phyloP scores from a whole-genome alignment of 2,329 filamentous ascomycete species.

The Apiospora marii region DNA sequence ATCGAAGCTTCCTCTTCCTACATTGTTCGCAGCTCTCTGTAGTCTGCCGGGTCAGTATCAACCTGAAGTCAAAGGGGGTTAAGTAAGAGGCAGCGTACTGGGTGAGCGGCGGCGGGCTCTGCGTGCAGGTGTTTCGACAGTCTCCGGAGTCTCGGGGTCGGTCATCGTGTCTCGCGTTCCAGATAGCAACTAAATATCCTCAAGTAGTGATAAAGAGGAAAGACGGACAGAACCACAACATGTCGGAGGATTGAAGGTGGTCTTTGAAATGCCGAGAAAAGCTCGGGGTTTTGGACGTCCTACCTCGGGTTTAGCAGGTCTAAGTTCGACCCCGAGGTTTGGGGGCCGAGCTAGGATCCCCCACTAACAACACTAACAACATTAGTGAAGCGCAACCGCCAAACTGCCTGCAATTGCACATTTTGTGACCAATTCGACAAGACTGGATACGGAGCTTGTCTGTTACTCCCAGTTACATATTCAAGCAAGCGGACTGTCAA shows the following conservation, averaged over 20 bases:
- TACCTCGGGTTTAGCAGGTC: not conserved
- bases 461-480: too few species aligned
- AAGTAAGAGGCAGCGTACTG: not conserved
- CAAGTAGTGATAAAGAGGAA: not conserved
- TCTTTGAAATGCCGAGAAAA: not conserved
- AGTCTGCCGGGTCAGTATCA: not conserved
- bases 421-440: too few species aligned
- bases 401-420: too few species aligned
- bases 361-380: too few species aligned
- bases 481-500: too few species aligned
- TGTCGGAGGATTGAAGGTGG: not conserved
- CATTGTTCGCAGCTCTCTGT: constrained; percentile 26
- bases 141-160: not conserved
- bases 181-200: not conserved
- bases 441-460: too few species aligned
- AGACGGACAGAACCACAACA: not conserved
- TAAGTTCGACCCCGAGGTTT: not conserved
- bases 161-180: not conserved
- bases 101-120: not conserved
- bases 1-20: constrained; percentile 24
- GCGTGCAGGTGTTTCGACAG: not conserved
- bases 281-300: not conserved
- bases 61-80: not conserved
- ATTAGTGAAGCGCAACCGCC: too few species aligned
- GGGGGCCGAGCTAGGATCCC: not conserved